Evolutionary conservation across 78 protist species (phyloP).

Genomic region (Salpingoeca rosetta): DNA sequence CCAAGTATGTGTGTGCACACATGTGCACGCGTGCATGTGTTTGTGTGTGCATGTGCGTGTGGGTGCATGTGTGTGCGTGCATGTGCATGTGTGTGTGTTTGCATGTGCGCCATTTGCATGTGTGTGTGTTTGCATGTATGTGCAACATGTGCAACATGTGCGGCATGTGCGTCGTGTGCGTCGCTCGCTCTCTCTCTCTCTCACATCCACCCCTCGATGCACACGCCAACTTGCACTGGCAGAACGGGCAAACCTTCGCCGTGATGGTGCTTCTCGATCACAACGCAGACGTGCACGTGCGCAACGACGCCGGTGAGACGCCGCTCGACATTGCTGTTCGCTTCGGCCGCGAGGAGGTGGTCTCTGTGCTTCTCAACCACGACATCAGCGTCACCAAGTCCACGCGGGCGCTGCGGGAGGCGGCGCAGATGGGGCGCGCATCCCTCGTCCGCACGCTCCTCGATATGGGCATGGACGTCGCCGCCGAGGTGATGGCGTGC

Average conservation of each 20-base stretch:
- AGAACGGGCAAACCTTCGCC: not conserved
- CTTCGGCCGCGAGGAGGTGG: not conserved
- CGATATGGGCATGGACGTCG: not conserved
- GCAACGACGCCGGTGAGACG: not conserved
- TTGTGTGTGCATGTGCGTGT: not conserved
- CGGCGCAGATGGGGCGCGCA: not conserved
- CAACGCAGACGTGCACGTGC: not conserved
- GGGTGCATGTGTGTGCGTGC: no score
- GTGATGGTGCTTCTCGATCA: not conserved
- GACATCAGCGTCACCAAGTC: not conserved
- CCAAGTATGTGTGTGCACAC: not conserved
- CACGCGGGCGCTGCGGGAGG: not conserved
- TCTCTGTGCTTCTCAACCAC: not conserved
- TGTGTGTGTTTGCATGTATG: no score
- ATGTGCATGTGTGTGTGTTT: no score
- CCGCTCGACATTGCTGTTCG: not conserved
- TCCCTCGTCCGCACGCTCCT: not conserved
- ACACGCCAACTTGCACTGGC: no score
- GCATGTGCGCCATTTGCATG: no score
- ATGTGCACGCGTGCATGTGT: not conserved
- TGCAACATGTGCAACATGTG: no score
- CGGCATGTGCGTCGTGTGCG: no score
- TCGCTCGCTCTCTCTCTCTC: no score
- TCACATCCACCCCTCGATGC: not conserved
- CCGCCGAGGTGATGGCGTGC: not conserved